Percentiles rank a stretch among this genome's conserved stretches.
Evolutionary conservation across 805 yeast species (phyloP).

Genomic region (Teunomyces lycoperdinae): DNA sequence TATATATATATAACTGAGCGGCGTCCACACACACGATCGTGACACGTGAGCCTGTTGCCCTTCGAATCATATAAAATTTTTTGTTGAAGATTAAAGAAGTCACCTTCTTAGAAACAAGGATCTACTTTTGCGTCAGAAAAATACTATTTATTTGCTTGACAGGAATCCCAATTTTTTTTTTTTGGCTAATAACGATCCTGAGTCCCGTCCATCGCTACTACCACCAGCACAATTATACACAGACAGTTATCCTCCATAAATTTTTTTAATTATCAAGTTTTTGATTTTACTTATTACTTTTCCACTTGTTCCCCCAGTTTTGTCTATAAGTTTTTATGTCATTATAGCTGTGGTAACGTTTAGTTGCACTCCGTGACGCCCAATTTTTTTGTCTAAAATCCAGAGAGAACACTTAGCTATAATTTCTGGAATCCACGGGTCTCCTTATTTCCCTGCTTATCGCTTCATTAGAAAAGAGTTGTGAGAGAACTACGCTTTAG

Average conservation of each 20-base stretch:
- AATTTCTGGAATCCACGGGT: background rate
- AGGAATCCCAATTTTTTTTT: background rate
- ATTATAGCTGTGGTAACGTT: slow-evolving; percentile 1
- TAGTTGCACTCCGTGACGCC: slow-evolving; percentile 1
- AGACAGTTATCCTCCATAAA: too few species aligned
- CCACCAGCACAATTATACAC: too few species aligned
- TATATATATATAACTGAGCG: background rate
- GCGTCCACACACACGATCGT: background rate
- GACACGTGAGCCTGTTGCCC: background rate
- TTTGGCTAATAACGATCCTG: too few species aligned
- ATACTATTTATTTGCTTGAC: background rate
- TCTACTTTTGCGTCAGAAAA: background rate
- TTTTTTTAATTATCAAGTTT: background rate
- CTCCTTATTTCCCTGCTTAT: background rate
- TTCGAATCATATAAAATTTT: background rate
- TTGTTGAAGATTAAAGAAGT: background rate
- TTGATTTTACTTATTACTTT: background rate
- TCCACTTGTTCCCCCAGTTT: background rate
- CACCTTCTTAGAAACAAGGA: background rate
- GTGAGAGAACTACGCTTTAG: too few species aligned
- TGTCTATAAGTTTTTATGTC: slow-evolving; percentile 2
- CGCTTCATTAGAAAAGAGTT: too few species aligned
- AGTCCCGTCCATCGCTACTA: too few species aligned
- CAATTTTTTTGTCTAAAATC: background rate
- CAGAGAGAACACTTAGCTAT: background rate